These are phyloP conservation scores for Colletotrichum aenigma DNA, from an alignment of 2,329 filamentous ascomycete genomes.

Conservation along the genomic window DNA sequence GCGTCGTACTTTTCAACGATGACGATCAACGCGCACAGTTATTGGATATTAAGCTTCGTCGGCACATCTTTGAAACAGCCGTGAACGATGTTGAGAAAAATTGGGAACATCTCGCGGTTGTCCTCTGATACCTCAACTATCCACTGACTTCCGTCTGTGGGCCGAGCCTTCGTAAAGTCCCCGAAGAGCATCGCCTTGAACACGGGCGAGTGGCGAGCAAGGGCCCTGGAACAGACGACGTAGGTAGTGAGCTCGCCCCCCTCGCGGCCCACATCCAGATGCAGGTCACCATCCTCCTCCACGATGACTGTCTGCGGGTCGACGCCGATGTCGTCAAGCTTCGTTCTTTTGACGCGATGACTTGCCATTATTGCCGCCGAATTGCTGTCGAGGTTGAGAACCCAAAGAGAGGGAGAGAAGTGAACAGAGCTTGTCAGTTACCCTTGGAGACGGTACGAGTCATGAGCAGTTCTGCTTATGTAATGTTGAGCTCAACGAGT, in stretches of 20 bases:
- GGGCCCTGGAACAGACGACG: background rate
- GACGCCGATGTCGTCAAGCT: background rate
- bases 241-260: background rate
- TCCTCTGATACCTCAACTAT: background rate
- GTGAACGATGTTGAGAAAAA: background rate
- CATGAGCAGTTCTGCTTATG: too few relatives aligned
- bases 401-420: too few relatives aligned
- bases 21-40: background rate
- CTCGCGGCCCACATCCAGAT: background rate
- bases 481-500: too few relatives aligned
- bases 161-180: slow-evolving; percentile 25
- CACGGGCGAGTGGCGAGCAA: slow-evolving; percentile 28
- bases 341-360: background rate
- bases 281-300: background rate
- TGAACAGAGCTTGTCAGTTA: too few relatives aligned
- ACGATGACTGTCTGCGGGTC: background rate
- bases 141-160: background rate
- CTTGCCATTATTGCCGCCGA: background rate
- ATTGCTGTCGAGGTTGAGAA: too few relatives aligned
- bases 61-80: background rate
- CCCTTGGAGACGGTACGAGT: too few relatives aligned
- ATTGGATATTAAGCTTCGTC: background rate
- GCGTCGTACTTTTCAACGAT: background rate
- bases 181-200: slow-evolving; percentile 31
- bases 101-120: background rate